These are phyloP conservation scores for Urtica urens DNA, from an alignment of 306 rosid species.

Conservation along the genomic window DNA sequence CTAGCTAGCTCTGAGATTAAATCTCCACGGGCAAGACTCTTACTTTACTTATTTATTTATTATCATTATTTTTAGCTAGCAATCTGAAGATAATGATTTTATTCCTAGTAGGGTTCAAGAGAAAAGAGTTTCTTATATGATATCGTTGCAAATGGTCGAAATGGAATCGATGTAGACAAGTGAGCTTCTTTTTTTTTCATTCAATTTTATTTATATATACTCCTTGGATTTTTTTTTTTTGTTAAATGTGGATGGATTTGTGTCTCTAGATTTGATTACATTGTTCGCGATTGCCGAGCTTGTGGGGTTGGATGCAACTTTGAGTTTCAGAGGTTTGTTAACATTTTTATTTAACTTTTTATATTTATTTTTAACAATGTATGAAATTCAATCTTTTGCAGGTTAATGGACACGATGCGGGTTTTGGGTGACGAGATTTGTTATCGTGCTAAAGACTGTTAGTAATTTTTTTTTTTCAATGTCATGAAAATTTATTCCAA, in stretches of 20 bases:
- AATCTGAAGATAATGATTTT: background rate
- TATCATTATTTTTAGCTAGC: background rate
- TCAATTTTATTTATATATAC: background rate
- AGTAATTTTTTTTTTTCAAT: slow-evolving; percentile 27
- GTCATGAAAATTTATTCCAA: slow-evolving; percentile 3
- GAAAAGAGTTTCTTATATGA: slow-evolving; percentile 82
- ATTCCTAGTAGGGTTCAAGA: slow-evolving; percentile 39
- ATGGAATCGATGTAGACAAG: slow-evolving; percentile 99
- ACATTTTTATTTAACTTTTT: background rate
- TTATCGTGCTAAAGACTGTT: slow-evolving; percentile 76
- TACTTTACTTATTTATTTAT: slow-evolving; percentile 1
- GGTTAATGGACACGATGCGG: slow-evolving; percentile 84
- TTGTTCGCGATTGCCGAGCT: slow-evolving; percentile 80
- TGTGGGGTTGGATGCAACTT: slow-evolving; percentile 90
- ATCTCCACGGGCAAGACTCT: slow-evolving; percentile 42
- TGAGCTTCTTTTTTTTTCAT: slow-evolving; percentile 21
- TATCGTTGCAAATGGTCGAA: slow-evolving; percentile 95
- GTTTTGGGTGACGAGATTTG: slow-evolving; percentile 87
- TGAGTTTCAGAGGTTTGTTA: slow-evolving; percentile 58
- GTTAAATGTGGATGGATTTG: slow-evolving; percentile 15
- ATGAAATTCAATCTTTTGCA: slow-evolving; percentile 25
- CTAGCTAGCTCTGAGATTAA: slow-evolving; percentile 64
- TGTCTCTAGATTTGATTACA: slow-evolving; percentile 75
- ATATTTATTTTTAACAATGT: slow-evolving; percentile 6
- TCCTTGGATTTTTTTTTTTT: slow-evolving; percentile 7